Evolutionary conservation across 768 basidiomycete species (phyloP).

Genomic region (Candolleomyces eurysporus): DNA sequence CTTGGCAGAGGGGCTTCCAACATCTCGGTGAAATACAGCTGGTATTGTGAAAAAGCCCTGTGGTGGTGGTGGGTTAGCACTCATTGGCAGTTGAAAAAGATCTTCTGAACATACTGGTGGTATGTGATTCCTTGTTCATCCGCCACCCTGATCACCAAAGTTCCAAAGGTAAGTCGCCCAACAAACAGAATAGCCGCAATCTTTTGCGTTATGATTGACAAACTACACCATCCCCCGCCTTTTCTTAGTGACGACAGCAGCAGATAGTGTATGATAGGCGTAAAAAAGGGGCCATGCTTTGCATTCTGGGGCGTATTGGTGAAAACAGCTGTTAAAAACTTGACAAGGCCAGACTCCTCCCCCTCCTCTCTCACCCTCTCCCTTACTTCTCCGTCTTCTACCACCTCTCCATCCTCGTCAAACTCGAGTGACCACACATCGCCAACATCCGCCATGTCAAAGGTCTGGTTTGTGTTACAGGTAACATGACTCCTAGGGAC

Average conservation of each 20-base stretch:
- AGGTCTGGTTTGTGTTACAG: background rate
- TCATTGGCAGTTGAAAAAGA: background rate
- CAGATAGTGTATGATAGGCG: slow-evolving; percentile 7
- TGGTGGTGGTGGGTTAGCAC: background rate
- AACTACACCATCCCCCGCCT: slow-evolving; percentile 2
- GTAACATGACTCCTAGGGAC: no score
- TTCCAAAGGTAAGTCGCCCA: slow-evolving; percentile 9
- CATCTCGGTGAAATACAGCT: background rate
- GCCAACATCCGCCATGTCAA: background rate
- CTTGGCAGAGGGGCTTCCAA: slow-evolving; percentile 7
- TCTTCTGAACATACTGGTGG: background rate
- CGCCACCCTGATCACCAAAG: background rate
- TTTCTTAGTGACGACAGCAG: slow-evolving; percentile 5
- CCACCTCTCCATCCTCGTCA: background rate
- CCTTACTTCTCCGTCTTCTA: background rate
- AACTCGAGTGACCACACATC: background rate
- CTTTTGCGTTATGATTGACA: slow-evolving; percentile 11
- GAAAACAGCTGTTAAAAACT: background rate
- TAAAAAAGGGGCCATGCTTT: background rate
- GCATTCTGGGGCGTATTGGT: background rate
- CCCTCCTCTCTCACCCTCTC: no score
- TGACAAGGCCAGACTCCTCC: background rate
- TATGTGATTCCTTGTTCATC: background rate
- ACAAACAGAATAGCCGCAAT: slow-evolving; percentile 11
- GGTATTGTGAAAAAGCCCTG: background rate